These are phyloP conservation scores for Aristolochia contorta DNA, from an alignment of 164 flowering plant species.

Conservation along the genomic window DNA sequence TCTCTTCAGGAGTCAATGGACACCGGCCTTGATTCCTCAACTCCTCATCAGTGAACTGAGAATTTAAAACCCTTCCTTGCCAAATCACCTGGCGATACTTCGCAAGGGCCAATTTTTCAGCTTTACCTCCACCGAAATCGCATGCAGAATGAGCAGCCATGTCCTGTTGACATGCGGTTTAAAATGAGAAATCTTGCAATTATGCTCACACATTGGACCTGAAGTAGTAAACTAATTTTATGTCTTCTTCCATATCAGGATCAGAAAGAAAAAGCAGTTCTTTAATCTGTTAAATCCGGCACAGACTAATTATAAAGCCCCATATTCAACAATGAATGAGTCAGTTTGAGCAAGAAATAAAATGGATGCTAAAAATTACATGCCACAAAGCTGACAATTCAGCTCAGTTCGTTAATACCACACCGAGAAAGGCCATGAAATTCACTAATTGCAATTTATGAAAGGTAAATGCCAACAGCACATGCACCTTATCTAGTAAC, in stretches of 20 bases:
- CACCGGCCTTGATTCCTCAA: conserved; percentile 87
- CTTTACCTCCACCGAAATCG: conserved; percentile 99
- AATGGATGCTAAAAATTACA: no score
- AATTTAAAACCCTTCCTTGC: conserved; percentile 94
- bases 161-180: conserved; percentile 39
- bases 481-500: no score
- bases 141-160: conserved; percentile 99
- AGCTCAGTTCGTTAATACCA: no score
- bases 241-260: not conserved
- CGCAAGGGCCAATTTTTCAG: conserved; percentile 85
- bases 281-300: no score
- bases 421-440: no score
- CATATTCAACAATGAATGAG: no score
- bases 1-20: conserved; percentile 98
- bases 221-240: no score
- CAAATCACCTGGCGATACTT: conserved; percentile 82
- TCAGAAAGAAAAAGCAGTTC: not conserved
- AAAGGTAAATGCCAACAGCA: no score
- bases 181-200: not conserved
- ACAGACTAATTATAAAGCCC: no score
- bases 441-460: no score
- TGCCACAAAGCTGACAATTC: no score
- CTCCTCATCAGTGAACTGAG: conserved; percentile 94
- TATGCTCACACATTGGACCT: not conserved
- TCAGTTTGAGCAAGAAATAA: no score